These are phyloP conservation scores for Syncephalastrum sp. DNA, from an alignment of 371 early-diverging fungal species.

Conservation along the genomic window DNA sequence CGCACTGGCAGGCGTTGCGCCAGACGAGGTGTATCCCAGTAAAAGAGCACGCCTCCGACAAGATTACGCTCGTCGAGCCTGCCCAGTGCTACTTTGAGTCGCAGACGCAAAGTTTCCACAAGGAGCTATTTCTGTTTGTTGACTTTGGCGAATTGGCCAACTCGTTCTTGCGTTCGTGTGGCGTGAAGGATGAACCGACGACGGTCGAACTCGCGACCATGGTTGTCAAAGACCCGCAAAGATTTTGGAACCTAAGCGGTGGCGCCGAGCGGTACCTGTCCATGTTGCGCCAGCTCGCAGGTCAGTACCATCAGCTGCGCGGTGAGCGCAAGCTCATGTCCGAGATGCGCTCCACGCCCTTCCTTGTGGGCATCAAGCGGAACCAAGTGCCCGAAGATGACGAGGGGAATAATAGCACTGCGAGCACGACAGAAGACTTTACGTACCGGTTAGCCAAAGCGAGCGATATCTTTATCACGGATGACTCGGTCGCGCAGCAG, in stretches of 20 bases:
- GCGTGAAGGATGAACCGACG: conserved; percentile 85
- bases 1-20: conserved; percentile 57
- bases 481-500: conserved; percentile 75
- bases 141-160: conserved; percentile 77
- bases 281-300: conserved; percentile 75
- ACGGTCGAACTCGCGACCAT: conserved; percentile 72
- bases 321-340: conserved; percentile 44
- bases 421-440: conserved; percentile 23
- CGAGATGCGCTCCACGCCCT: conserved; percentile 61
- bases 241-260: conserved; percentile 66
- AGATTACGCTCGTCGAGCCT: conserved; percentile 38
- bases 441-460: conserved; percentile 70
- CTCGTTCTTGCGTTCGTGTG: conserved; percentile 79
- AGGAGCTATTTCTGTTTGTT: conserved; percentile 64
- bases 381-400: conserved; percentile 10
- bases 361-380: conserved; percentile 55
- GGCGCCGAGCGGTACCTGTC: conserved; percentile 74
- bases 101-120: conserved; percentile 43
- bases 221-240: conserved; percentile 67
- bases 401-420: conserved; percentile 7
- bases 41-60: conserved; percentile 13
- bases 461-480: conserved; percentile 73
- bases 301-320: conserved; percentile 56
- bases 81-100: conserved; percentile 65
- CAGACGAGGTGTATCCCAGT: conserved; percentile 68